Conservation (phyloP, 2,329 filamentous ascomycete species). For the Elsinoe fawcettii region DNA sequence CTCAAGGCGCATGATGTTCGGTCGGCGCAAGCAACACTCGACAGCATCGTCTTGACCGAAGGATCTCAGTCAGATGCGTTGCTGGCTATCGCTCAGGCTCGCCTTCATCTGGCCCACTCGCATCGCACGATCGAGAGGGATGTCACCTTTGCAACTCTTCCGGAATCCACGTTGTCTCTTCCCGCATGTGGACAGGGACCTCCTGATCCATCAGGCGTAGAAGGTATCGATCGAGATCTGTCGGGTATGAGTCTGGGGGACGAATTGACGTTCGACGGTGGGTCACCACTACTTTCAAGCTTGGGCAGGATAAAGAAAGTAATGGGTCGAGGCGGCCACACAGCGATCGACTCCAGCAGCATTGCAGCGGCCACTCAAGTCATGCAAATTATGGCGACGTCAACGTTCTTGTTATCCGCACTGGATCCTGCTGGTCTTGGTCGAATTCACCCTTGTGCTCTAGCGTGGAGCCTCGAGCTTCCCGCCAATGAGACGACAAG, state of each 20-base stretch:
- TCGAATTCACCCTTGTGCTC: neutral
- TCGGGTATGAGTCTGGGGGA: neutral
- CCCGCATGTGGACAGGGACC: constrained; percentile 27
- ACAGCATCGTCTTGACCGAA: neutral
- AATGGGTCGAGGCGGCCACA: neutral
- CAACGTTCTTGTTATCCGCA: neutral
- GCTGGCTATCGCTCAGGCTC: neutral
- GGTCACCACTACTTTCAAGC: neutral
- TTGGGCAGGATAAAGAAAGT: neutral
- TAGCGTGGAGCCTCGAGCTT: constrained; percentile 1
- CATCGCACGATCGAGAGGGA: constrained; percentile 9
- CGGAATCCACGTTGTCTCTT: constrained; percentile 86
- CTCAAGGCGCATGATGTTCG: constrained; percentile 9
- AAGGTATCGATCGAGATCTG: neutral
- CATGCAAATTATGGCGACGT: neutral
- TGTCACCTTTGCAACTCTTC: constrained; percentile 75
- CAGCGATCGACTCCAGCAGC: neutral
- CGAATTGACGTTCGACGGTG: neutral
- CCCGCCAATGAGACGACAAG: constrained; percentile 1
- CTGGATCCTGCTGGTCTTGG: neutral
- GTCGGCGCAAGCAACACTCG: neutral
- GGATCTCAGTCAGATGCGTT: neutral
- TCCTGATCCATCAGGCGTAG: neutral
- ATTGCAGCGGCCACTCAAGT: neutral
- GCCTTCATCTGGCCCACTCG: constrained; percentile 9